phyloP scores from a whole-genome alignment of 1,284 basidiomycete species.

The Thecaphora frezii region DNA sequence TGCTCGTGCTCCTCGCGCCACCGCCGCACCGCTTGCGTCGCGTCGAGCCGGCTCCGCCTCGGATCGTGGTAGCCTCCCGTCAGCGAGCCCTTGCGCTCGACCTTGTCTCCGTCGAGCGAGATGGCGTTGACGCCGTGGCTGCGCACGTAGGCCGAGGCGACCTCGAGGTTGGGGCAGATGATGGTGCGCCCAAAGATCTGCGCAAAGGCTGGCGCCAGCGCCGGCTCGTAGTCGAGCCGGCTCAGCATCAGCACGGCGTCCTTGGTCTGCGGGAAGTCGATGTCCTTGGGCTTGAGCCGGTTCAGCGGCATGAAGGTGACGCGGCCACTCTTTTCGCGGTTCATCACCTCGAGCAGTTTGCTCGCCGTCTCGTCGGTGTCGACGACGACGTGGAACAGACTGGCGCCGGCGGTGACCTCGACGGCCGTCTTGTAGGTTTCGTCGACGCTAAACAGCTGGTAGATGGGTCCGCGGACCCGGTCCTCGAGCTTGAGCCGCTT shows the following conservation, averaged over 20 bases:
- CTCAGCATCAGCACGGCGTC: constrained; percentile 79
- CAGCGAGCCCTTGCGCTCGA: constrained; percentile 90
- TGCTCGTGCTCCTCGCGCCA: constrained; percentile 76
- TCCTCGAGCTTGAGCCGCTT: constrained; percentile 69
- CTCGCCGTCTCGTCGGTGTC: constrained; percentile 91
- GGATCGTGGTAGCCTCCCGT: constrained; percentile 96
- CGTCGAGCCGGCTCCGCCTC: constrained; percentile 83
- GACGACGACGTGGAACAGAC: constrained; percentile 95
- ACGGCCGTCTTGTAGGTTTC: constrained; percentile 92
- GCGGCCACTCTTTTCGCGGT: constrained; percentile 85
- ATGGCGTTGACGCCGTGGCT: constrained; percentile 94
- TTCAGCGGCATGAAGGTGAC: constrained; percentile 99
- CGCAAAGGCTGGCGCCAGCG: constrained; percentile 80
- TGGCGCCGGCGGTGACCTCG: constrained; percentile 90
- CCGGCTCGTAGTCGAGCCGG: constrained; percentile 77
- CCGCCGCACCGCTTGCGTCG: constrained; percentile 73
- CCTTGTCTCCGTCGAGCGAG: constrained; percentile 95
- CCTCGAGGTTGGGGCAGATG: constrained; percentile 86
- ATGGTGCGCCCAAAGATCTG: constrained; percentile 99
- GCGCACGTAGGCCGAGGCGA: constrained; percentile 91
- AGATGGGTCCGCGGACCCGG: constrained; percentile 86
- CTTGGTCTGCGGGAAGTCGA: constrained; percentile 67
- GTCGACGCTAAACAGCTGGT: constrained; percentile 86
- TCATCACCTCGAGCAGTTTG: constrained; percentile 85
- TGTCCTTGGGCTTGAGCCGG: constrained; percentile 77